Base-by-base conservation (phyloP, 176 grass and related monocot genomes). In the Oryza punctata region DNA sequence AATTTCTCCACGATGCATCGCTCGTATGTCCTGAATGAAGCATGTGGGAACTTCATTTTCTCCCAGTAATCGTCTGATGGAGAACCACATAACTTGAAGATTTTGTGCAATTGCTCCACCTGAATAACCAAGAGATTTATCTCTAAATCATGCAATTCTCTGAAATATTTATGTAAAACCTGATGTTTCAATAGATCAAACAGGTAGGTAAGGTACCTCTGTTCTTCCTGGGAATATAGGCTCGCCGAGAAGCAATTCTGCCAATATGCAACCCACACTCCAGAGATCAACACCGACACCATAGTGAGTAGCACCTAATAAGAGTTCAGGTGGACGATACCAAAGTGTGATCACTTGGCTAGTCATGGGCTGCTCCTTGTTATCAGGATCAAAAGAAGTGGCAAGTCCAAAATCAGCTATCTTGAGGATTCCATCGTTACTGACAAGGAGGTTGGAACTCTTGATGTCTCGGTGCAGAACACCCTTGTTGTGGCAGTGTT, bases 101-200 rank as follows among this genome's bases (percentile, higher is more conserved):
- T 90, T 75, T 80, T 92, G 89, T 99, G 97, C 84, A 99, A 67
- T 82, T 99, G 97, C 77, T 99, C 97, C 80, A 99, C 97, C 97
- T 99, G 84, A 69, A 91, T 49, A 63, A 60, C 8, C 44, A 80
- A 12, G 23, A 11, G 29, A 78, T 85, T 50, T 45, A 46, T 73
- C 18, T 52, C 60, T 61, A 33, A 41, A 74, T 10, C 13, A 47
- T 73, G 12, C 21, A 33, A 24, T 38, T 67, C 27, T 27, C 45
- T 82, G 73, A 67, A 68, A 63, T 67, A 45, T 84, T 45, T 29
- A 19, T 79, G 35, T 2, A 40, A 83, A 86, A 45, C 2, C 10
- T 12, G 29, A 50, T 41, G 46, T 75, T 75, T 54, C 27, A 69
- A 21, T n/a, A 15, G 60, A 73, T n/a, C 25, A 81, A 59, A 75